phyloP scores from a whole-genome alignment of 495 filamentous ascomycete species.

The Glonium stellatum region DNA sequence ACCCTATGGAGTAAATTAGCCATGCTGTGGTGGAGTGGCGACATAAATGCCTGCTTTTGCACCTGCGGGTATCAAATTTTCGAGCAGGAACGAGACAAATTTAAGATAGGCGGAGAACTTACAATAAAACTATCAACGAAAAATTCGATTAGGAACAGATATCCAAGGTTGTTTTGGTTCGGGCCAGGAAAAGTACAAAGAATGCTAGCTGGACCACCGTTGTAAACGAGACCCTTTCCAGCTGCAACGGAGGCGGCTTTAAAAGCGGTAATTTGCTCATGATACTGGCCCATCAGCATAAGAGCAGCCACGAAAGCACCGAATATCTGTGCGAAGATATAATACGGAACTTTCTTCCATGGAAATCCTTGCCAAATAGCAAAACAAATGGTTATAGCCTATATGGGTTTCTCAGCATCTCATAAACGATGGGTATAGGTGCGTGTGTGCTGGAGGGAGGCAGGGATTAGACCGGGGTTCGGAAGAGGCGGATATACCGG shows the following conservation, averaged over 20 bases:
- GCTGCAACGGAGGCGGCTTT: slow-evolving; percentile 30
- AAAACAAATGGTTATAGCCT: slow-evolving; percentile 43
- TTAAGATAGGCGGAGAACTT: neutral
- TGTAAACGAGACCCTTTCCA: slow-evolving; percentile 37
- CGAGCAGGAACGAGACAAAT: too few relatives aligned
- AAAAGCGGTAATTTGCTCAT: slow-evolving; percentile 41
- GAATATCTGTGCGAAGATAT: slow-evolving; percentile 48
- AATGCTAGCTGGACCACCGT: slow-evolving; percentile 43
- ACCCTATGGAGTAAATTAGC: slow-evolving; percentile 21
- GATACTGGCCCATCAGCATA: slow-evolving; percentile 46
- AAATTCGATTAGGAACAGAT: slow-evolving; percentile 48
- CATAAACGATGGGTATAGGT: too few relatives aligned
- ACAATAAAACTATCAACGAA: slow-evolving; percentile 47
- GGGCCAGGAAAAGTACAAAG: slow-evolving; percentile 42
- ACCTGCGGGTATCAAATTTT: too few relatives aligned
- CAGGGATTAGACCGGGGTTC: slow-evolving; percentile 17
- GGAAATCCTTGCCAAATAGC: slow-evolving; percentile 49
- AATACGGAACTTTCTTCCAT: slow-evolving; percentile 45
- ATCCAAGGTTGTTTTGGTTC: slow-evolving; percentile 42
- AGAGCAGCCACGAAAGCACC: slow-evolving; percentile 47
- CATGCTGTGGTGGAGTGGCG: too few relatives aligned
- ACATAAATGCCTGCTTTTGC: too few relatives aligned
- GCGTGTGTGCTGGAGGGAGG: neutral
- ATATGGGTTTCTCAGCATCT: too few relatives aligned
- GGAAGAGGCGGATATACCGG: slow-evolving; percentile 22